These are phyloP conservation scores for Talaromyces sp. DNA, from an alignment of 2,329 filamentous ascomycete species.

Conservation along the genomic window DNA sequence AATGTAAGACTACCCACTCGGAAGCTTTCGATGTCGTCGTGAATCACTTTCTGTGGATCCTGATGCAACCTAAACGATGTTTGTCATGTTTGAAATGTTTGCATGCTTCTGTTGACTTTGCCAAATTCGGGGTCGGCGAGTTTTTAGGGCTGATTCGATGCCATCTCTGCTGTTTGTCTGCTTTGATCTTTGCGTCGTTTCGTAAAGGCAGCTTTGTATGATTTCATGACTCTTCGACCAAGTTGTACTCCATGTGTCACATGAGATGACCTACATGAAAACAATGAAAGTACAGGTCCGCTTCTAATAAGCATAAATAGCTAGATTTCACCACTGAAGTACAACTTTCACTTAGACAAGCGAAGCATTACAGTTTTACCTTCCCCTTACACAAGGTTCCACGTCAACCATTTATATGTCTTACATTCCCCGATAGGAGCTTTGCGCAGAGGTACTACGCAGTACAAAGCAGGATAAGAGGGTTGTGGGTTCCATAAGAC, in stretches of 20 bases:
- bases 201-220: no score
- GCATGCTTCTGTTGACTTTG: neutral
- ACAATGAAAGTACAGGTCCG: no score
- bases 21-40: neutral
- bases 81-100: neutral
- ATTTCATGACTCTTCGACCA: no score
- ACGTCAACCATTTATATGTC: neutral
- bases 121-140: neutral
- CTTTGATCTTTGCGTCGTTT: no score
- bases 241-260: no score
- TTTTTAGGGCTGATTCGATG: neutral
- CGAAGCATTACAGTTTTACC: no score
- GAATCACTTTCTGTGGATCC: neutral
- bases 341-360: no score
- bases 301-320: no score
- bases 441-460: neutral
- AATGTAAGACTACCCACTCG: neutral
- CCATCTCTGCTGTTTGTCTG: neutral
- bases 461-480: neutral
- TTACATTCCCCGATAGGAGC: neutral
- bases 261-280: no score
- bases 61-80: no score
- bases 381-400: no score
- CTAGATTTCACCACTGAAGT: no score
- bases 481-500: neutral